A percentile compares a stretch with the other conserved stretches of the same genome.
These are phyloP conservation scores for Herpetospermum pedunculosum DNA, from an alignment of 306 rosid genomes.

Conservation along the genomic window DNA sequence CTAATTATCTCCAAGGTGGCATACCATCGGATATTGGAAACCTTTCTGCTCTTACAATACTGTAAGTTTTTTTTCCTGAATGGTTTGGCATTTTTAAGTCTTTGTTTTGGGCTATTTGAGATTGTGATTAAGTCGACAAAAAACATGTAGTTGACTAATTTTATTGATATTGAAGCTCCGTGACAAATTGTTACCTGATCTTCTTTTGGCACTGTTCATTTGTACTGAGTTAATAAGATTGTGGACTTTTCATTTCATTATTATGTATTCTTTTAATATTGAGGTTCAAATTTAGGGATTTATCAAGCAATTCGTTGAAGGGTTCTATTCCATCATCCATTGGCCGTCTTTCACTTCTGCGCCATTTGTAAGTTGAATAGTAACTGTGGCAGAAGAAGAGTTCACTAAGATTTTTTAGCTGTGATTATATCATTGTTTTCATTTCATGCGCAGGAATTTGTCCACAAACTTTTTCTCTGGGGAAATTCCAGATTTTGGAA, in stretches of 20 bases:
- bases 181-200: background rate
- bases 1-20: constrained; percentile 86
- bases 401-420: background rate
- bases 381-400: background rate
- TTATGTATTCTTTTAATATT: constrained; percentile 1
- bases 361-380: constrained; percentile 46
- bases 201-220: background rate
- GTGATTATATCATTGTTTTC: background rate
- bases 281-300: constrained; percentile 40
- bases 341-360: constrained; percentile 66
- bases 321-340: constrained; percentile 92
- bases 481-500: constrained; percentile 89
- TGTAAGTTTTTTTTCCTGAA: constrained; percentile 37
- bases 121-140: background rate
- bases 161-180: background rate
- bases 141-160: background rate
- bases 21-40: constrained; percentile 85
- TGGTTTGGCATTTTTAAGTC: background rate
- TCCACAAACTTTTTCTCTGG: constrained; percentile 85
- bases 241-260: background rate
- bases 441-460: constrained; percentile 60
- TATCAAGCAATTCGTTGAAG: constrained; percentile 73
- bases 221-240: background rate
- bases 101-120: background rate
- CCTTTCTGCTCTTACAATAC: constrained; percentile 63